These are phyloP conservation scores for Collariella sp. DNA, from an alignment of 495 filamentous ascomycete species.

Conservation along the genomic window DNA sequence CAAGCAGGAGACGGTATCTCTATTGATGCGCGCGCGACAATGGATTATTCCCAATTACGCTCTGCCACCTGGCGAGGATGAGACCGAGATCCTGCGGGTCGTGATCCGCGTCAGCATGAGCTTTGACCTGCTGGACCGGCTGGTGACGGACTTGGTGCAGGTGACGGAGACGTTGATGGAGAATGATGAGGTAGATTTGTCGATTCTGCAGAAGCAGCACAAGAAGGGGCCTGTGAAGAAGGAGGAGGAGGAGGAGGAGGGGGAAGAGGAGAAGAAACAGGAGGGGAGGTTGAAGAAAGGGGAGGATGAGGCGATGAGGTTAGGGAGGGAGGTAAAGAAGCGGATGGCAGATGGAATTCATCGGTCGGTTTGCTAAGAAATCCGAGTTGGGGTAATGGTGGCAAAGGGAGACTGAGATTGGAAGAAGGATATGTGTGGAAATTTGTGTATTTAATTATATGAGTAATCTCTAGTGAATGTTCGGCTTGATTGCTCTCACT, in stretches of 20 bases:
- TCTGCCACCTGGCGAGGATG: conserved; percentile 53
- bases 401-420: not conserved
- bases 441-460: too few species aligned
- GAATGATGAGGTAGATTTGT: conserved; percentile 41
- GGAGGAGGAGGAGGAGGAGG: conserved; percentile 21
- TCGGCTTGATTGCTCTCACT: too few species aligned
- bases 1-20: conserved; percentile 57
- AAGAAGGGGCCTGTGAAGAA: conserved; percentile 14
- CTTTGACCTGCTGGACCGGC: conserved; percentile 55
- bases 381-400: not conserved
- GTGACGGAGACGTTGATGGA: conserved; percentile 51
- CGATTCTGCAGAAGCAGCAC: conserved; percentile 32
- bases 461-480: too few species aligned
- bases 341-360: conserved; percentile 54
- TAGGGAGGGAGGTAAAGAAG: conserved; percentile 12
- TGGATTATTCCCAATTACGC: conserved; percentile 74
- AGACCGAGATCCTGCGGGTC: conserved; percentile 60
- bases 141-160: conserved; percentile 47
- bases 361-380: conserved; percentile 45
- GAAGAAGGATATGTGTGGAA: too few species aligned
- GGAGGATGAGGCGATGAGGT: conserved; percentile 11
- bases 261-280: conserved; percentile 12
- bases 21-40: conserved; percentile 57
- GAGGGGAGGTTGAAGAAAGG: conserved; percentile 17
- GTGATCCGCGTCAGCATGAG: conserved; percentile 64